Percentiles rank a stretch among this genome's conserved stretches.
These are phyloP conservation scores for Rugonectria rugulosa DNA, from an alignment of 2,329 filamentous ascomycete genomes.

Conservation along the genomic window DNA sequence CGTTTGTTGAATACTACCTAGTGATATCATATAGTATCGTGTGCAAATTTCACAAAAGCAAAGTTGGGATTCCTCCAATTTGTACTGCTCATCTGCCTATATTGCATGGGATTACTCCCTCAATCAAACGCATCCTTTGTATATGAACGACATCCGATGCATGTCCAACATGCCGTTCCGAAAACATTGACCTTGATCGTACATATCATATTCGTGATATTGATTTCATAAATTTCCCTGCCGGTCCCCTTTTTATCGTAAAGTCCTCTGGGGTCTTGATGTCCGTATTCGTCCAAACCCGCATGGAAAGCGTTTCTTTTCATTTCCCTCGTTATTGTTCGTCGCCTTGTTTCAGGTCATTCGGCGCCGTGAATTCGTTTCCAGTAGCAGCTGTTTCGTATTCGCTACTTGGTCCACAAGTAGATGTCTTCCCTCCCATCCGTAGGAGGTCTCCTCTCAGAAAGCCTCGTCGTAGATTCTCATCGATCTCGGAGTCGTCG, in stretches of 20 bases:
- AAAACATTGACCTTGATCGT: too few relatives aligned
- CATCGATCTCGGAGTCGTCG: slow-evolving; percentile 51
- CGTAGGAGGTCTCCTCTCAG: neutral
- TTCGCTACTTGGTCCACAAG: neutral
- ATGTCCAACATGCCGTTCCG: too few relatives aligned
- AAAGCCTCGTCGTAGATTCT: slow-evolving; percentile 43
- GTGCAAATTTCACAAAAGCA: too few relatives aligned
- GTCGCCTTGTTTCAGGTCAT: neutral
- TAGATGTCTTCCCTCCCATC: neutral
- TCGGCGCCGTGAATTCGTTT: neutral
- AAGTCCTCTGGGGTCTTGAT: too few relatives aligned
- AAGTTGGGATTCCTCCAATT: too few relatives aligned
- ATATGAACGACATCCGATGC: too few relatives aligned
- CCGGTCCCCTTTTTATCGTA: too few relatives aligned
- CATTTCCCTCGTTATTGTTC: neutral
- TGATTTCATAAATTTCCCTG: too few relatives aligned
- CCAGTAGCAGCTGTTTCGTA: neutral
- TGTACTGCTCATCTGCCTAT: too few relatives aligned
- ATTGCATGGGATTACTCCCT: too few relatives aligned
- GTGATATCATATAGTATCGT: neutral
- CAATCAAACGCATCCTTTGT: too few relatives aligned
- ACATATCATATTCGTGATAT: too few relatives aligned
- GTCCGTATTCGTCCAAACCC: neutral
- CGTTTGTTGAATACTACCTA: neutral
- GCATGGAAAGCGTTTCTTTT: neutral